Conservation (phyloP, 108 stramenopile species). For the Fragilaria crotonensis region DNA sequence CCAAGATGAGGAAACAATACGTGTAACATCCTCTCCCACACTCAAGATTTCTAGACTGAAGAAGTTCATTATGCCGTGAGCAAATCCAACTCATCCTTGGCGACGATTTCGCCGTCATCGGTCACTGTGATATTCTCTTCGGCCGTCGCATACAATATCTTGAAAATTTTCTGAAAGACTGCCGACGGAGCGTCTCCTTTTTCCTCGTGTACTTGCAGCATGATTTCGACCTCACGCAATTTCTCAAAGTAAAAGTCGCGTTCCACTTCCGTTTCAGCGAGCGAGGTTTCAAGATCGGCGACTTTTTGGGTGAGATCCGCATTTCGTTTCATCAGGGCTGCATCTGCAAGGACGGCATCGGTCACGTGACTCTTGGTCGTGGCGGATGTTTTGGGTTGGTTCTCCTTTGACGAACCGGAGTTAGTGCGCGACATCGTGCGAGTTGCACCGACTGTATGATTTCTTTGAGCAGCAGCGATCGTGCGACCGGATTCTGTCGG, state of each 20-base stretch:
- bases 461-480: not conserved
- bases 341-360: constrained; percentile 28
- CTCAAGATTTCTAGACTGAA: too few relatives aligned
- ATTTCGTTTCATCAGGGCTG: constrained; percentile 37
- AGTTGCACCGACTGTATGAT: constrained; percentile 11
- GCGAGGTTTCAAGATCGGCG: constrained; percentile 44
- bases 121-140: constrained; percentile 48
- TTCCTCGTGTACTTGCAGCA: constrained; percentile 85
- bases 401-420: not conserved
- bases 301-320: constrained; percentile 35
- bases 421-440: constrained; percentile 15
- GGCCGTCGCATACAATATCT: constrained; percentile 57
- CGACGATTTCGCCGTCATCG: constrained; percentile 32
- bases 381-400: too few relatives aligned
- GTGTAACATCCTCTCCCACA: too few relatives aligned
- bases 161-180: constrained; percentile 69
- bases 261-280: constrained; percentile 71
- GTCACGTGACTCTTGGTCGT: constrained; percentile 1
- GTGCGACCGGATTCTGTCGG: constrained; percentile 2
- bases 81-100: too few relatives aligned
- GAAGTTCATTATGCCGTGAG: too few relatives aligned
- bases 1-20: too few relatives aligned
- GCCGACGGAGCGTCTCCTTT: constrained; percentile 28
- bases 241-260: constrained; percentile 98
- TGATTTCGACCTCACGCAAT: constrained; percentile 86